phyloP scores from a whole-genome alignment of 2,329 filamentous ascomycete genomes.

The Paraphoma chrysanthemicola region DNA sequence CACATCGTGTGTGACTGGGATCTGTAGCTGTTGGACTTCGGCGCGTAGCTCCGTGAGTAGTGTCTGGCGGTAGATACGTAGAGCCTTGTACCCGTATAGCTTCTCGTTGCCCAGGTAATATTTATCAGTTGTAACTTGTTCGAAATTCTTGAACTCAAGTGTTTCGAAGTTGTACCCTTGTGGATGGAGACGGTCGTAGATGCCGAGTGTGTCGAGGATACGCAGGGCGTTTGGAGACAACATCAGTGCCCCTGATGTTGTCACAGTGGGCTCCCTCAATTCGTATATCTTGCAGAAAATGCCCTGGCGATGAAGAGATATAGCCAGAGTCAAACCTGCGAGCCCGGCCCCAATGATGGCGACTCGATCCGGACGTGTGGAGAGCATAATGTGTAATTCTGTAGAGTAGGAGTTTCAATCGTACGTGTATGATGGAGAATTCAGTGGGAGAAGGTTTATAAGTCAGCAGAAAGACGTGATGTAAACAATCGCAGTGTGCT shows the following conservation, averaged over 20 bases:
- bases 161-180: constrained; percentile 60
- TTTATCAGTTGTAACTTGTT: constrained; percentile 36
- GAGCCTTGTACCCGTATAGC: constrained; percentile 60
- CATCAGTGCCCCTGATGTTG: constrained; percentile 61
- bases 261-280: constrained; percentile 16
- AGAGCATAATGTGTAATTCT: constrained; percentile 2
- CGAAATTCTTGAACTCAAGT: constrained; percentile 51
- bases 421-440: not conserved
- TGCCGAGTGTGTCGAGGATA: constrained; percentile 58
- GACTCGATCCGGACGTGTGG: constrained; percentile 28
- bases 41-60: constrained; percentile 58
- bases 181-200: constrained; percentile 55
- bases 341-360: constrained; percentile 59
- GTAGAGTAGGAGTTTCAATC: not conserved
- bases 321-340: constrained; percentile 61
- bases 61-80: constrained; percentile 62
- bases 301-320: constrained; percentile 60
- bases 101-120: constrained; percentile 58
- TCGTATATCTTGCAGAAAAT: constrained; percentile 53
- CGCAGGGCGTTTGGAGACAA: constrained; percentile 57
- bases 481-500: no score
- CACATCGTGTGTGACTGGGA: constrained; percentile 56
- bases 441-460: no score
- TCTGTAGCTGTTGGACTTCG: constrained; percentile 47
- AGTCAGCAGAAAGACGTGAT: no score